Conservation (phyloP, 2,329 filamentous ascomycete species). For the Bipolaris gigantea region DNA sequence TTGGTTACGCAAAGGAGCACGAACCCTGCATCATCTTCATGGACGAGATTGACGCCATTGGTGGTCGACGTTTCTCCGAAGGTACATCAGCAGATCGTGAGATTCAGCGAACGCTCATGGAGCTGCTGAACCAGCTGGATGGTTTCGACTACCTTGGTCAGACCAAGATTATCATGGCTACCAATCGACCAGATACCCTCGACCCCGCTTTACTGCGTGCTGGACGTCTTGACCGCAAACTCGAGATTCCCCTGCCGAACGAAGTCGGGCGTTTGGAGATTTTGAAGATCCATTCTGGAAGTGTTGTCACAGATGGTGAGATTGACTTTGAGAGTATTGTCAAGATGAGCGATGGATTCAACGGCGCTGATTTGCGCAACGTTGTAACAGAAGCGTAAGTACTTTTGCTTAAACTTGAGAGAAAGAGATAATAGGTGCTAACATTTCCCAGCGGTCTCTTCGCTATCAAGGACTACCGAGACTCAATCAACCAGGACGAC, state of each 20-base stretch:
- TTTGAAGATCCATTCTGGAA: conserved; percentile 91
- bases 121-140: conserved; percentile 96
- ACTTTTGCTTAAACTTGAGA: not conserved
- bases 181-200: conserved; percentile 93
- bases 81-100: conserved; percentile 97
- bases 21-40: conserved; percentile 99
- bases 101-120: conserved; percentile 98
- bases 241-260: conserved; percentile 95
- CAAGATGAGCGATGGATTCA: conserved; percentile 99
- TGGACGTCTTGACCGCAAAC: conserved; percentile 92
- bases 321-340: conserved; percentile 99
- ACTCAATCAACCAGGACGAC: conserved; percentile 95
- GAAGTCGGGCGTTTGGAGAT: conserved; percentile 96
- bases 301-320: conserved; percentile 87
- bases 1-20: conserved; percentile 98
- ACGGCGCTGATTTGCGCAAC: conserved; percentile 95
- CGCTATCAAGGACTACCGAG: conserved; percentile 97
- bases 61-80: conserved; percentile 93
- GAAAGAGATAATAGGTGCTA: conserved; percentile 17
- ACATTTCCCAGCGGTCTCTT: conserved; percentile 72
- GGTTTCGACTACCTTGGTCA: conserved; percentile 99
- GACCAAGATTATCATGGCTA: conserved; percentile 99
- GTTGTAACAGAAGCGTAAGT: conserved; percentile 97
- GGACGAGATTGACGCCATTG: conserved; percentile 99
- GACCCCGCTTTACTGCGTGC: conserved; percentile 91